Evolutionary conservation across 768 basidiomycete genomes (phyloP).

Genomic region (Podaxis sp.): DNA sequence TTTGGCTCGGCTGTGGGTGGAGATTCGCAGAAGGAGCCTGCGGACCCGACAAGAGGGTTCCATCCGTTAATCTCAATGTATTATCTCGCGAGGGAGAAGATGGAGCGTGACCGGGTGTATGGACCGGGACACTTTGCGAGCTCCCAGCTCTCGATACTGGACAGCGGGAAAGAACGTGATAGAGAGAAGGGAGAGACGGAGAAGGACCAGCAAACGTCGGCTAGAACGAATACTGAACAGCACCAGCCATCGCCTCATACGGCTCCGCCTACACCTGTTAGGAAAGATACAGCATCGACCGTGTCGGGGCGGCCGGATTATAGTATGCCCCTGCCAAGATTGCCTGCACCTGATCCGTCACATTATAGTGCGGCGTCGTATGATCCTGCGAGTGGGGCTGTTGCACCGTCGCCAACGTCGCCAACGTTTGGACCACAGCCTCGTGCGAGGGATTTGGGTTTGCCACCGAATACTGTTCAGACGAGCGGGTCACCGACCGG

Average conservation of each 20-base stretch:
- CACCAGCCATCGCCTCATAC: slow-evolving; percentile 23
- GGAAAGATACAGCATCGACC: slow-evolving; percentile 23
- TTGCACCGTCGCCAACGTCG: slow-evolving; percentile 54
- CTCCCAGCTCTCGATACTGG: slow-evolving; percentile 70
- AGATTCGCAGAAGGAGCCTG: slow-evolving; percentile 45
- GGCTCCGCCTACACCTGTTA: slow-evolving; percentile 18
- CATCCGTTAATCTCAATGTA: slow-evolving; percentile 96
- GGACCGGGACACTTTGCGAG: slow-evolving; percentile 92
- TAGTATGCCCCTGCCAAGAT: slow-evolving; percentile 75
- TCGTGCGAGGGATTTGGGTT: slow-evolving; percentile 61
- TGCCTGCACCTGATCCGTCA: slow-evolving; percentile 77
- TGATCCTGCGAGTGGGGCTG: slow-evolving; percentile 45
- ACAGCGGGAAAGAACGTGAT: slow-evolving; percentile 9
- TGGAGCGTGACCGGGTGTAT: slow-evolving; percentile 91
- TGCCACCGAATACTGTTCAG: slow-evolving; percentile 37
- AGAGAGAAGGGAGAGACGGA: neutral
- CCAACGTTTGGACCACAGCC: slow-evolving; percentile 56
- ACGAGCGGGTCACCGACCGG: slow-evolving; percentile 15
- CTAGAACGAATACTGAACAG: slow-evolving; percentile 9
- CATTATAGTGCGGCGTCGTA: slow-evolving; percentile 84
- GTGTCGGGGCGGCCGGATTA: slow-evolving; percentile 56
- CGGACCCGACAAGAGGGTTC: slow-evolving; percentile 89
- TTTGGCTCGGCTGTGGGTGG: slow-evolving; percentile 22
- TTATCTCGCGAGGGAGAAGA: slow-evolving; percentile 91
- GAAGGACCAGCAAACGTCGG: slow-evolving; percentile 11